Evolutionary conservation across 2,329 filamentous ascomycete species (phyloP).

Genomic region (Teratosphaeria viscida): DNA sequence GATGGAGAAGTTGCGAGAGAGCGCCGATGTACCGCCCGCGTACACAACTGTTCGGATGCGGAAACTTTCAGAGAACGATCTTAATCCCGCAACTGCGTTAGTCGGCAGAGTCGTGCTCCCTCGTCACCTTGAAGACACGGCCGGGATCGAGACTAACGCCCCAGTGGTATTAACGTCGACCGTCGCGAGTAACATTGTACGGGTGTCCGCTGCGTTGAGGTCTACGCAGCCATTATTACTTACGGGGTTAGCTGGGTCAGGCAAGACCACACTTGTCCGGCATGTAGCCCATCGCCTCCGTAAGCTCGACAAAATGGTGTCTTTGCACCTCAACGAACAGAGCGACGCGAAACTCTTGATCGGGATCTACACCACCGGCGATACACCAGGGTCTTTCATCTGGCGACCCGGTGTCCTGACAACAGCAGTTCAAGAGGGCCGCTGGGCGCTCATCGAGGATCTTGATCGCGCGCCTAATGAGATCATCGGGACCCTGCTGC

Average conservation of each 20-base stretch:
- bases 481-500: constrained; percentile 83
- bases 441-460: constrained; percentile 97
- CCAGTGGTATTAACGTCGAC: constrained; percentile 50
- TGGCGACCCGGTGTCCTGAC: constrained; percentile 92
- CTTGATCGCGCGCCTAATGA: constrained; percentile 90
- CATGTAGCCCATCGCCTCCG: constrained; percentile 72
- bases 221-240: constrained; percentile 64
- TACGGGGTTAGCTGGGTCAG: constrained; percentile 71
- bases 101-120: constrained; percentile 61
- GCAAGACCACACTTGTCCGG: constrained; percentile 79
- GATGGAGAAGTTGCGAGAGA: constrained; percentile 8
- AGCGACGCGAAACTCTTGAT: constrained; percentile 95
- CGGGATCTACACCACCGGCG: constrained; percentile 84
- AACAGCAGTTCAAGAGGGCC: constrained; percentile 82
- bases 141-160: neutral
- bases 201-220: constrained; percentile 58
- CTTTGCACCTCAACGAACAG: constrained; percentile 92
- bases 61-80: constrained; percentile 6
- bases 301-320: constrained; percentile 75
- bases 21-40: neutral
- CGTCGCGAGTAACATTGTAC: constrained; percentile 59
- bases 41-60: constrained; percentile 2
- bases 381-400: constrained; percentile 75
- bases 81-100: constrained; percentile 41
- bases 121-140: constrained; percentile 27